A percentile compares a stretch with the other conserved stretches of the same genome.
These are phyloP conservation scores for Penicillium janthinellum DNA, from an alignment of 2,329 filamentous ascomycete species.

Conservation along the genomic window DNA sequence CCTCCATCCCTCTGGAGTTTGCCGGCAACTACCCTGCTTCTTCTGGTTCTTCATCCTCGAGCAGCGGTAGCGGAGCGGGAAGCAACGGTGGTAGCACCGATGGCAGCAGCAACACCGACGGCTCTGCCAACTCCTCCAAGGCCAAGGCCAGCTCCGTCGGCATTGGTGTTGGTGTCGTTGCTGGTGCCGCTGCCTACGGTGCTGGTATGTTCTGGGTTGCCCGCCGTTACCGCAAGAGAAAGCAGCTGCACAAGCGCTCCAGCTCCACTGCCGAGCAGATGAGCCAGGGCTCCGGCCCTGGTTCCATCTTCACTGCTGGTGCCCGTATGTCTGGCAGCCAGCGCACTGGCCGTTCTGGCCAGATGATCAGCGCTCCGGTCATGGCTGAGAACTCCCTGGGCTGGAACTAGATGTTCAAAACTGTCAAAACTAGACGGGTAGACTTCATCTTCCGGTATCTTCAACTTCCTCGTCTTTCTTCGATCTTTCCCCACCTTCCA, in stretches of 20 bases:
- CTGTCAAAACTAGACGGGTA: slow-evolving; percentile 17
- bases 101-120: slow-evolving; percentile 45
- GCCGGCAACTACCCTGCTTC: slow-evolving; percentile 36
- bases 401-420: slow-evolving; percentile 70
- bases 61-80: slow-evolving; percentile 32
- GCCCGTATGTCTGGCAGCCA: slow-evolving; percentile 61
- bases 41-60: slow-evolving; percentile 29
- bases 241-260: slow-evolving; percentile 72
- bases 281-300: slow-evolving; percentile 61
- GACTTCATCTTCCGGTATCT: slow-evolving; percentile 11
- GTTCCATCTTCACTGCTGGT: slow-evolving; percentile 45
- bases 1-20: slow-evolving; percentile 69
- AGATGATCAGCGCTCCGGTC: slow-evolving; percentile 83
- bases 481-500: not conserved
- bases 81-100: slow-evolving; percentile 36
- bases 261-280: slow-evolving; percentile 69
- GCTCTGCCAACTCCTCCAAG: slow-evolving; percentile 49
- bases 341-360: slow-evolving; percentile 62
- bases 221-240: slow-evolving; percentile 85
- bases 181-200: slow-evolving; percentile 82
- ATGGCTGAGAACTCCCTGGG: slow-evolving; percentile 93
- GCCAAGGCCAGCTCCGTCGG: slow-evolving; percentile 54
- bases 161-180: slow-evolving; percentile 76
- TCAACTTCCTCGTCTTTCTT: slow-evolving; percentile 5
- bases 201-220: slow-evolving; percentile 94